Evolutionary conservation across 192 early-diverging fungal genomes (phyloP).

Genomic region (Coemansia sp.): DNA sequence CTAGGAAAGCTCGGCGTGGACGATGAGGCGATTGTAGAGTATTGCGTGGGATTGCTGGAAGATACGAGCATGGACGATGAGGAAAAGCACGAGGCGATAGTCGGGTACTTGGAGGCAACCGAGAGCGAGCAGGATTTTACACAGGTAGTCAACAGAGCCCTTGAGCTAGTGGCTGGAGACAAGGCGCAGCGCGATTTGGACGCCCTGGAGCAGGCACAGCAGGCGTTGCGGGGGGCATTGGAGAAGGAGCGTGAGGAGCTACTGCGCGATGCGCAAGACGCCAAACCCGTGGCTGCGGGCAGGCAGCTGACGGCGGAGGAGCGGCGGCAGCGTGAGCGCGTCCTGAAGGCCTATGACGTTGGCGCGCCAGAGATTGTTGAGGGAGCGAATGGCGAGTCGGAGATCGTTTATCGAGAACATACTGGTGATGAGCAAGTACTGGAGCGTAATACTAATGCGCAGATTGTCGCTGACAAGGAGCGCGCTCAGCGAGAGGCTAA

Average conservation of each 20-base stretch:
- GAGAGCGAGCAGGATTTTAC: slow-evolving; percentile 17
- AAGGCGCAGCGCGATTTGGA: slow-evolving; percentile 5
- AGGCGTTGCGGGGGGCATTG: slow-evolving; percentile 10
- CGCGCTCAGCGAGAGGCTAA: slow-evolving; percentile 22
- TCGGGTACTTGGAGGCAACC: slow-evolving; percentile 41
- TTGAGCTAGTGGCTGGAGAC: slow-evolving; percentile 4
- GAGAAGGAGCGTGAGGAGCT: slow-evolving; percentile 28
- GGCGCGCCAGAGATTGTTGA: slow-evolving; percentile 28
- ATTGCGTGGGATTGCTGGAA: slow-evolving; percentile 35
- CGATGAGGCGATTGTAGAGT: slow-evolving; percentile 46
- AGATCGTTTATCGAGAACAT: slow-evolving; percentile 24
- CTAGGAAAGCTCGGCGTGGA: slow-evolving; percentile 35
- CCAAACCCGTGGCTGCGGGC: not conserved
- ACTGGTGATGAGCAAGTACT: not conserved
- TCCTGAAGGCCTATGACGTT: slow-evolving; percentile 13
- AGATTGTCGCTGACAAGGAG: slow-evolving; percentile 32
- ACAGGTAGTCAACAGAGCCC: slow-evolving; percentile 10
- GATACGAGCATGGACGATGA: slow-evolving; percentile 24
- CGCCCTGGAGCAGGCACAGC: slow-evolving; percentile 2
- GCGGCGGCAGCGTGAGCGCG: slow-evolving; percentile 26
- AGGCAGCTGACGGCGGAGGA: slow-evolving; percentile 27
- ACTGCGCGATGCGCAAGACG: slow-evolving; percentile 1
- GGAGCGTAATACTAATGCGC: slow-evolving; percentile 30
- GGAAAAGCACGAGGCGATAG: slow-evolving; percentile 42
- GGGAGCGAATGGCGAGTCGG: slow-evolving; percentile 31